A percentile compares a stretch with the other conserved stretches of the same genome.
Conservation (phyloP, 192 early-diverging fungal genomes). For the Phycomyces blakesleeanus region DNA sequence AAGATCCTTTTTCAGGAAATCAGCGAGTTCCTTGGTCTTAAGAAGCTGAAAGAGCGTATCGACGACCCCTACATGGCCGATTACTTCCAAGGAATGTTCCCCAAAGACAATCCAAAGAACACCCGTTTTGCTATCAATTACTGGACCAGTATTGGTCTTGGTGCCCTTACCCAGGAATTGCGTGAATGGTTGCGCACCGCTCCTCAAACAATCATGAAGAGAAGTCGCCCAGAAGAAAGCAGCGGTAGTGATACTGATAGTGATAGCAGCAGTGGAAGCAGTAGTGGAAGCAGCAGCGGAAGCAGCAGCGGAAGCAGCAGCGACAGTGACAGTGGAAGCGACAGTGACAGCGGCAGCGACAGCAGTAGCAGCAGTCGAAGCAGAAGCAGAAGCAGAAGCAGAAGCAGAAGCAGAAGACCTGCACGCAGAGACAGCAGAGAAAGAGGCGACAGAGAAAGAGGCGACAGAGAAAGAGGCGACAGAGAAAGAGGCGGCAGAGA, state of each 20-base stretch:
- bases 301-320: slow-evolving; percentile 18
- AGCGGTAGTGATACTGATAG: slow-evolving; percentile 37
- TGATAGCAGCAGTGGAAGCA: slow-evolving; percentile 26
- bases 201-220: slow-evolving; percentile 64
- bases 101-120: slow-evolving; percentile 80
- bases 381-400: too few relatives aligned
- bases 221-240: slow-evolving; percentile 47
- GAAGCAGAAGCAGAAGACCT: too few relatives aligned
- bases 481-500: too few relatives aligned
- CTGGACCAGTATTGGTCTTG: slow-evolving; percentile 91
- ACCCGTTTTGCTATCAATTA: slow-evolving; percentile 98
- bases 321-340: slow-evolving; percentile 8
- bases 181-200: slow-evolving; percentile 64
- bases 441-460: too few relatives aligned
- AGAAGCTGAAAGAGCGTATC: slow-evolving; percentile 66
- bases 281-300: slow-evolving; percentile 29
- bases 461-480: too few relatives aligned
- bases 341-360: slow-evolving; percentile 8
- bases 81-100: slow-evolving; percentile 85
- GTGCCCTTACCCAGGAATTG: slow-evolving; percentile 88
- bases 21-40: slow-evolving; percentile 76
- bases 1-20: slow-evolving; percentile 94
- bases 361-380: background rate
- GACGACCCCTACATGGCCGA: slow-evolving; percentile 68
- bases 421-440: too few relatives aligned